These are phyloP conservation scores for Diplodia scrobiculata DNA, from an alignment of 2,329 filamentous ascomycete species.

Conservation along the genomic window DNA sequence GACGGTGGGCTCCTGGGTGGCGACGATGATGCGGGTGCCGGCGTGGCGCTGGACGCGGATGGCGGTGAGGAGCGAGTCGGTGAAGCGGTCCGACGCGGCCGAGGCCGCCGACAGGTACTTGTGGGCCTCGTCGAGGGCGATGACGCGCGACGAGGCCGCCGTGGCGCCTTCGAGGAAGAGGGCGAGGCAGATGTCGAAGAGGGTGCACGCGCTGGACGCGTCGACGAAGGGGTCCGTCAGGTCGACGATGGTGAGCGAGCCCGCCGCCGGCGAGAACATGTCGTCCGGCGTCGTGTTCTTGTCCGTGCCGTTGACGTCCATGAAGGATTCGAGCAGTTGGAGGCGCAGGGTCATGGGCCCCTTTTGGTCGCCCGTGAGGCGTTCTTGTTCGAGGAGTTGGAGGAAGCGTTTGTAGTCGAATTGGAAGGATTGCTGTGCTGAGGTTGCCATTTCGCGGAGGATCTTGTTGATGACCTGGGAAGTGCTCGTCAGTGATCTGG, in stretches of 20 bases:
- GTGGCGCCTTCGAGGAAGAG: constrained; percentile 59
- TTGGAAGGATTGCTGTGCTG: constrained; percentile 44
- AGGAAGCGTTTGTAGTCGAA: constrained; percentile 60
- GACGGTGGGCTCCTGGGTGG: constrained; percentile 76
- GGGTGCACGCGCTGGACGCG: constrained; percentile 64
- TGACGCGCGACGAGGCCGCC: constrained; percentile 48
- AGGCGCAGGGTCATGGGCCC: constrained; percentile 62
- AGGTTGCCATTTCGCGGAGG: constrained; percentile 58
- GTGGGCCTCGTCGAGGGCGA: constrained; percentile 77
- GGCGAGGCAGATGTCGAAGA: constrained; percentile 72
- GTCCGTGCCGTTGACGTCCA: constrained; percentile 45
- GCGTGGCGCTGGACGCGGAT: constrained; percentile 73
- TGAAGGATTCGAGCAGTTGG: constrained; percentile 65
- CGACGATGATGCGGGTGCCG: constrained; percentile 67
- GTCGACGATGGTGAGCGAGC: constrained; percentile 67
- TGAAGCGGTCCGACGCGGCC: constrained; percentile 60
- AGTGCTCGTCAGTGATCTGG: too few relatives aligned
- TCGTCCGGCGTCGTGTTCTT: neutral
- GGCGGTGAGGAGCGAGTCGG: constrained; percentile 61
- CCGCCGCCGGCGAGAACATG: constrained; percentile 44
- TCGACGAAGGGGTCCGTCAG: constrained; percentile 72
- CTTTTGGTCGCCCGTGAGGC: constrained; percentile 54
- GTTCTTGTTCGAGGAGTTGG: constrained; percentile 39
- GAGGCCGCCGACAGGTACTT: constrained; percentile 67
- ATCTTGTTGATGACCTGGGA: constrained; percentile 53